phyloP scores from a whole-genome alignment of 768 basidiomycete genomes.

The Mycena latifolia region DNA sequence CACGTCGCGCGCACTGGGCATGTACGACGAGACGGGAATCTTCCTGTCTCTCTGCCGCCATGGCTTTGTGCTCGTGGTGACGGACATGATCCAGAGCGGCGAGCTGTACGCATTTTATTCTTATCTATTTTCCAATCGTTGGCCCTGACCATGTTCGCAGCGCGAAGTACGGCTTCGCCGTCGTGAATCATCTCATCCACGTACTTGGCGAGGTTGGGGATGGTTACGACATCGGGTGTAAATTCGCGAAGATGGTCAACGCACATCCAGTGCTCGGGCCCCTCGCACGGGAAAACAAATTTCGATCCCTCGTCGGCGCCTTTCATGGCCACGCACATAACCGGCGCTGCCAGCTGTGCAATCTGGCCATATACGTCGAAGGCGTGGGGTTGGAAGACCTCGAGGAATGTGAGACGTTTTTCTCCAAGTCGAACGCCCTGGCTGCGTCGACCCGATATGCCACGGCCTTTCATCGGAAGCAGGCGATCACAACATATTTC shows the following conservation, averaged over 20 bases:
- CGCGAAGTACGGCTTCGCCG: conserved; percentile 29
- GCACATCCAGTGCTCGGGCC: conserved; percentile 12
- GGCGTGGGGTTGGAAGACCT: conserved; percentile 29
- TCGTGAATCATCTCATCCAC: conserved; percentile 9
- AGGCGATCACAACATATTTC: conserved; percentile 16
- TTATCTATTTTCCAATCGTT: neutral
- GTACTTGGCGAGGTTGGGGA: conserved; percentile 4
- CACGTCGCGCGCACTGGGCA: conserved; percentile 44
- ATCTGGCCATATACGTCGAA: conserved; percentile 26
- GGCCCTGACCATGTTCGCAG: conserved; percentile 3
- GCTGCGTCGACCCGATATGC: conserved; percentile 26
- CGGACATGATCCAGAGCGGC: conserved; percentile 50
- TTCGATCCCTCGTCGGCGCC: conserved; percentile 2
- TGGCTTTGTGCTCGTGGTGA: conserved; percentile 44
- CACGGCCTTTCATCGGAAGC: conserved; percentile 23
- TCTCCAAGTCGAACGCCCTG: conserved; percentile 30
- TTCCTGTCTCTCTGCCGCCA: conserved; percentile 52
- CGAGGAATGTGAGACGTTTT: conserved; percentile 29
- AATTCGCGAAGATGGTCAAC: conserved; percentile 19
- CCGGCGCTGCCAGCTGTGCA: conserved; percentile 20
- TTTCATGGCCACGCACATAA: conserved; percentile 26
- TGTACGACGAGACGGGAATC: conserved; percentile 53
- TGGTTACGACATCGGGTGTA: conserved; percentile 35
- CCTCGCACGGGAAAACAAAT: neutral
- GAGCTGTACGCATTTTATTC: conserved; percentile 56